Conservation (phyloP, 768 basidiomycete species). For the Coprinopsis cinerea region DNA sequence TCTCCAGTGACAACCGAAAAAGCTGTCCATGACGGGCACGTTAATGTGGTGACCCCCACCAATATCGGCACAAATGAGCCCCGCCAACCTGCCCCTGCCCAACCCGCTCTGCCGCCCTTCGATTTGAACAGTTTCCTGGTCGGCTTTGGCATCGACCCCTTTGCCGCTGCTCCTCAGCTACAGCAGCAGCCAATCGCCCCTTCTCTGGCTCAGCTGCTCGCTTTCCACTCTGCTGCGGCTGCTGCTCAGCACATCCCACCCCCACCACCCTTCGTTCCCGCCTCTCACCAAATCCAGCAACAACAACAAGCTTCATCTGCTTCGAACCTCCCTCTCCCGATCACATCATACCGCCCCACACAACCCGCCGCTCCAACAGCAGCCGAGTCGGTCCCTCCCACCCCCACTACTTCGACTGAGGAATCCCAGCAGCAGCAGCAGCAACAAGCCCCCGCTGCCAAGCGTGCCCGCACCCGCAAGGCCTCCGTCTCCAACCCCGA, state of each 20-base stretch:
- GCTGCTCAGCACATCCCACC: constrained; percentile 19
- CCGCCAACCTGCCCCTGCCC: constrained; percentile 7
- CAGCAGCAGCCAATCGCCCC: constrained; percentile 33
- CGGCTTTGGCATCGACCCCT: constrained; percentile 38
- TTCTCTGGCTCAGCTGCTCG: constrained; percentile 67
- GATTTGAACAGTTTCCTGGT: constrained; percentile 35
- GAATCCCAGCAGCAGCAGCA: constrained; percentile 29
- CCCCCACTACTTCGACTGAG: constrained; percentile 18
- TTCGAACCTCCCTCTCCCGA: constrained; percentile 18
- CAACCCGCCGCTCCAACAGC: constrained; percentile 10
- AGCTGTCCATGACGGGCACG: constrained; percentile 49
- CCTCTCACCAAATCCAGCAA: constrained; percentile 19
- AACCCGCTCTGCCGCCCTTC: constrained; percentile 32
- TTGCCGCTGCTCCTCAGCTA: constrained; percentile 23
- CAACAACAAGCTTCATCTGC: constrained; percentile 13
- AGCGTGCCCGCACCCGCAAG: constrained; percentile 55
- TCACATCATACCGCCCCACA: constrained; percentile 14
- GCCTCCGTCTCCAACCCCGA: constrained; percentile 31
- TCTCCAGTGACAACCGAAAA: constrained; percentile 31
- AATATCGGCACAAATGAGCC: constrained; percentile 28
- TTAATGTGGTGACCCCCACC: constrained; percentile 50
- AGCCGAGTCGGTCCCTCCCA: constrained; percentile 14
- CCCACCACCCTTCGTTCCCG: constrained; percentile 13
- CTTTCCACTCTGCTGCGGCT: constrained; percentile 38
- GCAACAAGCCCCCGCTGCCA: too few relatives aligned